phyloP scores from a whole-genome alignment of 148 eudicot genomes.

The Fagopyrum esculentum region DNA sequence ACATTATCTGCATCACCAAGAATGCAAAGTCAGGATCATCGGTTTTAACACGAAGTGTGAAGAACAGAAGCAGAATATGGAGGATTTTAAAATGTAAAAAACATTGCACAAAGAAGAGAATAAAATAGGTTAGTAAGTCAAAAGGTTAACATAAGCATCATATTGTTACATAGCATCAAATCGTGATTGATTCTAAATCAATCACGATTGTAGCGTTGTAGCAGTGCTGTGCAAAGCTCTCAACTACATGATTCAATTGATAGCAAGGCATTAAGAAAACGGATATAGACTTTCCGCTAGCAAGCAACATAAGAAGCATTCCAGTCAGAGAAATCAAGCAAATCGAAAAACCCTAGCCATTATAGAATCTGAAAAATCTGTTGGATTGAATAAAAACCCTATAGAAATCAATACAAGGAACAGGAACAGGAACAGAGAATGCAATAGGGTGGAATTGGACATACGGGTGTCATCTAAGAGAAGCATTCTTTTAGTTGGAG shows the following conservation, averaged over 20 bases:
- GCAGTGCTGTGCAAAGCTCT: no score
- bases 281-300: not conserved
- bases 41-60: not conserved
- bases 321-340: not conserved
- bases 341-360: no score
- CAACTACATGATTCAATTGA: no score
- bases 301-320: not conserved
- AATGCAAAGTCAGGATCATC: slow-evolving; percentile 3
- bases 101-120: not conserved
- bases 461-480: slow-evolving; percentile 67
- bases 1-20: slow-evolving; percentile 48
- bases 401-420: not conserved
- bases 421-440: not conserved
- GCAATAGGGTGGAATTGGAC: slow-evolving; percentile 11
- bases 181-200: not conserved
- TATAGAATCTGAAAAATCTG: no score
- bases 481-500: slow-evolving; percentile 40
- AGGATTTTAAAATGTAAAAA: not conserved
- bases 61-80: not conserved
- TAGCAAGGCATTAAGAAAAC: not conserved
- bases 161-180: not conserved
- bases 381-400: not conserved
- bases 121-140: not conserved
- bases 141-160: not conserved
- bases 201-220: no score